phyloP scores from a whole-genome alignment of 73 alveolate genomes.

The Stentor coeruleus region DNA sequence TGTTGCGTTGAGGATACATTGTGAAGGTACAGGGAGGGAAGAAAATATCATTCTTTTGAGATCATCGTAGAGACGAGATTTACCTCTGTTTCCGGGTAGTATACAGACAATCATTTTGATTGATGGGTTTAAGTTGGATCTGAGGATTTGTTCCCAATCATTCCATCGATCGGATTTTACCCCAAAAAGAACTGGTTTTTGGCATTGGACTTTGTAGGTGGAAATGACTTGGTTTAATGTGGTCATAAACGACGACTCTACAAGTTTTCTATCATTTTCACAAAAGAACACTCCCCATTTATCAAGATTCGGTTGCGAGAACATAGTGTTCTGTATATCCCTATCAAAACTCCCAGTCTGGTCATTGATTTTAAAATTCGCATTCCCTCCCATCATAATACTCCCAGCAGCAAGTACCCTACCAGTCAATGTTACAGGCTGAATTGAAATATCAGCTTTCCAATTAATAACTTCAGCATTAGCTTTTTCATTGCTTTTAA shows the following conservation, averaged over 20 bases:
- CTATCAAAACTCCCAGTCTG: conserved; percentile 74
- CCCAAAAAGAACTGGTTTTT: conserved; percentile 49
- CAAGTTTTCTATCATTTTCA: conserved; percentile 56
- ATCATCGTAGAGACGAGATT: conserved; percentile 77
- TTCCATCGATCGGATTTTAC: conserved; percentile 36
- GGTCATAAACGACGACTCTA: conserved; percentile 46
- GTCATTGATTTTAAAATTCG: conserved; percentile 34
- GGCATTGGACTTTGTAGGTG: conserved; percentile 36
- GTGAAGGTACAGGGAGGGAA: conserved; percentile 79
- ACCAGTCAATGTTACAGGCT: conserved; percentile 55
- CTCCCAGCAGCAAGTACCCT: conserved; percentile 30
- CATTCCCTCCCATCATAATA: conserved; percentile 28
- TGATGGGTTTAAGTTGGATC: conserved; percentile 36
- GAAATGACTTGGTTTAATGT: conserved; percentile 53
- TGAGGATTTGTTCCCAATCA: conserved; percentile 58
- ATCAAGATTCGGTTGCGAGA: conserved; percentile 54
- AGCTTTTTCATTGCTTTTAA: conserved; percentile 54
- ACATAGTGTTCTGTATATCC: conserved; percentile 73
- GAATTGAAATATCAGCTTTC: conserved; percentile 64
- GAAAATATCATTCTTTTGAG: conserved; percentile 69
- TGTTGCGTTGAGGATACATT: conserved; percentile 75
- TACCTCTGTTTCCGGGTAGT: conserved; percentile 85
- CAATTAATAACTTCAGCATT: conserved; percentile 68
- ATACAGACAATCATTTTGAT: conserved; percentile 60
- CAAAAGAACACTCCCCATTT: conserved; percentile 83